A percentile compares a stretch with the other conserved stretches of the same genome.
phyloP scores from a whole-genome alignment of 257 asterid genomes.

The Solanum tacnaense region DNA sequence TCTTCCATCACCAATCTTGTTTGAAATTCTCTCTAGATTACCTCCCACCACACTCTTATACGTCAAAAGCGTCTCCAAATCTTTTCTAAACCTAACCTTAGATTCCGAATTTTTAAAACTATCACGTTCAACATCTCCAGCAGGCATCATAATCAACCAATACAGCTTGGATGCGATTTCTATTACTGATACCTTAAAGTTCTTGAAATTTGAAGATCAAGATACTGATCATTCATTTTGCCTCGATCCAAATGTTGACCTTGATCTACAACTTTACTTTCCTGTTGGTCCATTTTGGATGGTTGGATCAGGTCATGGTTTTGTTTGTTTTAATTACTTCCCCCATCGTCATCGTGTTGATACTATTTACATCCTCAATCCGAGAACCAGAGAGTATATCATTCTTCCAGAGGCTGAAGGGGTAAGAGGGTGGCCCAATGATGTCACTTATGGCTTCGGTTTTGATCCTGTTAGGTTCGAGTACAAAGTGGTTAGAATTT shows the following conservation, averaged over 20 bases:
- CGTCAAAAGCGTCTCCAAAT: conserved; percentile 26
- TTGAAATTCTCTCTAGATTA: conserved; percentile 25
- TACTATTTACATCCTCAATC: conserved; percentile 25
- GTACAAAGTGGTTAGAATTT: conserved; percentile 34
- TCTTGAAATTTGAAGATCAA: not conserved
- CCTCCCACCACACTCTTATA: conserved; percentile 22
- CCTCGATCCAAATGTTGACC: not conserved
- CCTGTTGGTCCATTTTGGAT: not conserved
- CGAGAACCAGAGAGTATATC: conserved; percentile 26
- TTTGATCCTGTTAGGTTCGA: not conserved
- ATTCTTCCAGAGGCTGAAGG: conserved; percentile 8
- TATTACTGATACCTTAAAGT: not conserved
- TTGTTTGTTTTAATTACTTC: conserved; percentile 9
- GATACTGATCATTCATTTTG: not conserved
- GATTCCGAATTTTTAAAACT: not conserved
- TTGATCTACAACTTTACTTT: conserved; percentile 3
- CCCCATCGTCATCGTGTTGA: conserved; percentile 8
- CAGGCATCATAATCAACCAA: conserved; percentile 25
- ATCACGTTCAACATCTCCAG: not conserved
- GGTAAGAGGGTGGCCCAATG: conserved; percentile 5
- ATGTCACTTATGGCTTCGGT: conserved; percentile 28
- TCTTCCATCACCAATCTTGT: conserved; percentile 23
- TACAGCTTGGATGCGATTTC: not conserved
- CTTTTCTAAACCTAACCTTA: not conserved
- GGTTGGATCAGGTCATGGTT: conserved; percentile 27